These are phyloP conservation scores for Pisolithus albus DNA, from an alignment of 768 basidiomycete genomes.

Conservation along the genomic window DNA sequence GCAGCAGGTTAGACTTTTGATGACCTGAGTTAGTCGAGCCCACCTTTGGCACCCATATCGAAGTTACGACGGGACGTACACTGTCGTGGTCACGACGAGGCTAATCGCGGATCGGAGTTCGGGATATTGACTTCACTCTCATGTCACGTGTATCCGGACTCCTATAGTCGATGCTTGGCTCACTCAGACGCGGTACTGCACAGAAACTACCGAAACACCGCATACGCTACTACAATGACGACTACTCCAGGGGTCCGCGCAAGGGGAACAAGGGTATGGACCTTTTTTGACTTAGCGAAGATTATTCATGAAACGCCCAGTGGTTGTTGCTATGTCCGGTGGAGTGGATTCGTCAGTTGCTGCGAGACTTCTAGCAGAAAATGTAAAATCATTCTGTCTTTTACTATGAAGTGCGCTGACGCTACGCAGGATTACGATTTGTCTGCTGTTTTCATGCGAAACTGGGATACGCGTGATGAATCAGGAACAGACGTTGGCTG, in stretches of 20 bases:
- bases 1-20: background rate
- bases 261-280: slow-evolving; percentile 25
- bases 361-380: slow-evolving; percentile 64
- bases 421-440: slow-evolving; percentile 63
- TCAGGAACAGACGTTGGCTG: slow-evolving; percentile 74
- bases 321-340: slow-evolving; percentile 90
- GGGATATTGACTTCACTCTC: background rate
- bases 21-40: too few relatives aligned
- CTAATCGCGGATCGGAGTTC: background rate
- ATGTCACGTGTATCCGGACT: background rate
- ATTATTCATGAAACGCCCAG: slow-evolving; percentile 31
- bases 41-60: background rate
- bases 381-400: slow-evolving; percentile 34
- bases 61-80: background rate
- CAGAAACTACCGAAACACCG: slow-evolving; percentile 1
- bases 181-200: slow-evolving; percentile 4
- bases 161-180: background rate
- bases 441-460: slow-evolving; percentile 90
- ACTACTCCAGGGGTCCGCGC: slow-evolving; percentile 7
- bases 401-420: background rate
- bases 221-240: slow-evolving; percentile 13
- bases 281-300: background rate
- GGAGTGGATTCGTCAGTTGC: slow-evolving; percentile 93
- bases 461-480: slow-evolving; percentile 90
- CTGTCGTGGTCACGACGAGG: too few relatives aligned